Base-by-base conservation (phyloP, 2,329 filamentous ascomycete species). In the Cytospora piceae region DNA sequence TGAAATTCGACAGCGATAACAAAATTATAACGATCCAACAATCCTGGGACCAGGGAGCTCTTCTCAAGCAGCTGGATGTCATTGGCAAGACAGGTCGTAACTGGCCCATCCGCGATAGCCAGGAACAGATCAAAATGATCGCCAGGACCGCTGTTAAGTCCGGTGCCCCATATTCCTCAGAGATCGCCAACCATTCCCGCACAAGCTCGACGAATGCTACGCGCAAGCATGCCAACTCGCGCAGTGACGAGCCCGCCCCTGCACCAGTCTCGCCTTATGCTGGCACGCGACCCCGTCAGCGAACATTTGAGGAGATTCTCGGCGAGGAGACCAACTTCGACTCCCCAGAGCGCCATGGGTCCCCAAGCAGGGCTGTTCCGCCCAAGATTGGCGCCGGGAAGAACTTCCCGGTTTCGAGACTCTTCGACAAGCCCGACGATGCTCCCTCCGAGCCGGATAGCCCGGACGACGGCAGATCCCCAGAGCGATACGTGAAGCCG, bases 11-110 rank as follows among this genome's bases (percentile, higher is more conserved):
- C 77, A 75, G 78, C 70, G 78, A 90, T 56, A 86, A 88, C 76
- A 93, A 92, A 80, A 97, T 99, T 75, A 77, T 85, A 67, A 92
- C 95, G 77, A 91, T 98, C 70, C 91, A 94, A 71, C 87, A 94
- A 71, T 92, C 90, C 76, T 99, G 95, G 95, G 95, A 99, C 76
- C 95, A 99, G 78, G 94, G 89, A 68, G 90, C 93, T 62, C 86
- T 99, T 51, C 86, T 99, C 71, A 98, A 95, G 81, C 90, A 96
- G 77, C 85, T 97, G 69, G 94, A 97, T 69, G 89, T 97, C 64
- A 98, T 99, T 77, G 94, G 95, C 73, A 90, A 89, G 75, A 90
- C 90, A 62, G 92, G 92, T 64, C 91, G 90, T 76, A 96, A 95
- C 79, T 99, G 95, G 95, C 95, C 95, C 63, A 96, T 99, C 74